Conservation (phyloP, 306 rosid species). For the Sindora glabra region DNA sequence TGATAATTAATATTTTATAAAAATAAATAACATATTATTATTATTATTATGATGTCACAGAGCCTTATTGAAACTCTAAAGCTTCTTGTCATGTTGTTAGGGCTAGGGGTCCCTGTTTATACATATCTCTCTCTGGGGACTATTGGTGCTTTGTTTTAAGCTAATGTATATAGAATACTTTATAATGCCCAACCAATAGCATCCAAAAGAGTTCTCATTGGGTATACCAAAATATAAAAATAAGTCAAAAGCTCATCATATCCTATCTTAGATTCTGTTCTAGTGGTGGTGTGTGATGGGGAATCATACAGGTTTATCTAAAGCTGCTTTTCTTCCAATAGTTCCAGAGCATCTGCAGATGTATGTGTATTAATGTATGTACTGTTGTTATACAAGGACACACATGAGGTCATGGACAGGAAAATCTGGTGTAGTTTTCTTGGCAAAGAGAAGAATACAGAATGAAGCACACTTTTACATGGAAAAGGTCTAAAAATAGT, state of each 20-base stretch:
- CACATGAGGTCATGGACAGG: constrained; percentile 9
- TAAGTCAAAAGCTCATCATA: constrained; percentile 64
- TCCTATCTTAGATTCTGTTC: constrained; percentile 79
- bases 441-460: background rate
- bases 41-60: too few species aligned
- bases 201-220: constrained; percentile 25
- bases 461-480: constrained; percentile 21
- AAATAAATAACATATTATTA: too few species aligned
- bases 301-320: constrained; percentile 45
- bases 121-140: constrained; percentile 30
- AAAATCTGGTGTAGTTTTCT: constrained; percentile 18
- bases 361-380: constrained; percentile 9
- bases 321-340: constrained; percentile 65
- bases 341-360: constrained; percentile 64
- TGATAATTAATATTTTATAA: too few species aligned
- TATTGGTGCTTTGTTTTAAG: constrained; percentile 38
- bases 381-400: constrained; percentile 4
- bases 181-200: constrained; percentile 9
- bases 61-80: too few species aligned
- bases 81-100: constrained; percentile 54
- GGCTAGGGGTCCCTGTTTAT: constrained; percentile 58
- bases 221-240: constrained; percentile 10
- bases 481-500: constrained; percentile 36
- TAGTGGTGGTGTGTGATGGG: constrained; percentile 65
- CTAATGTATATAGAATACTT: constrained; percentile 17